Base-by-base conservation (phyloP, 768 basidiomycete species). In the Lentinus tigrinus region DNA sequence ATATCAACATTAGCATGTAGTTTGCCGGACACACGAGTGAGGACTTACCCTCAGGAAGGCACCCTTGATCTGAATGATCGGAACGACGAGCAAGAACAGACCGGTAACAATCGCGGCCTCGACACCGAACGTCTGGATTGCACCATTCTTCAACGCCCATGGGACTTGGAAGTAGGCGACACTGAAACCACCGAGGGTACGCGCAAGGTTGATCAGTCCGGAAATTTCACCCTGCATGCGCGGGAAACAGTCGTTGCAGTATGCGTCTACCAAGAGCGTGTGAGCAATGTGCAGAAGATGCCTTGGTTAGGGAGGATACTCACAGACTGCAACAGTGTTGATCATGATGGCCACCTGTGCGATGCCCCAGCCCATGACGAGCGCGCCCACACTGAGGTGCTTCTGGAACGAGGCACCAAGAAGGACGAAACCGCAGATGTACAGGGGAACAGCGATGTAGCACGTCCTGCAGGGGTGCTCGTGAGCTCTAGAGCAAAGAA, bases 311-410 rank as follows among this genome's bases (percentile, higher is more conserved):
- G 48, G 17, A 67, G 63, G 17, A 52, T 72, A 82, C 66, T 70
- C 69, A 75, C 84, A 87, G 19, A 87, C 75, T 1, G 83, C 82
- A 47, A 85, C 85, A 0, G 86, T 88, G 65, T 77, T 81, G 56
- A 87, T 77, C 77, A 87, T 79, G 54, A 82, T 70, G 0, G 81
- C 74, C 3, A 83, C 71, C 58, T 84, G 76, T 0, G 84, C 79
- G 52, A 87, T 80, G 10, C 82, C 85, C 87, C 87, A 89, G 16
- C 87, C 87, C 71, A 87, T 80, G 52, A 88, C 75, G 26, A 88
- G 65, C 1, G 79, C 83, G 3, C 75, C 81, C n/a, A 79, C 69
- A 31, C 73, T 75, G 0, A 84, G 70, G 57, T 82, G 81, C 17
- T 81, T 78, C 65, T 86, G 76, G 48, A 87, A 69, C 4, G 79